Conservation (phyloP, 2,329 filamentous ascomycete species). For the Aspergillus piperis region DNA sequence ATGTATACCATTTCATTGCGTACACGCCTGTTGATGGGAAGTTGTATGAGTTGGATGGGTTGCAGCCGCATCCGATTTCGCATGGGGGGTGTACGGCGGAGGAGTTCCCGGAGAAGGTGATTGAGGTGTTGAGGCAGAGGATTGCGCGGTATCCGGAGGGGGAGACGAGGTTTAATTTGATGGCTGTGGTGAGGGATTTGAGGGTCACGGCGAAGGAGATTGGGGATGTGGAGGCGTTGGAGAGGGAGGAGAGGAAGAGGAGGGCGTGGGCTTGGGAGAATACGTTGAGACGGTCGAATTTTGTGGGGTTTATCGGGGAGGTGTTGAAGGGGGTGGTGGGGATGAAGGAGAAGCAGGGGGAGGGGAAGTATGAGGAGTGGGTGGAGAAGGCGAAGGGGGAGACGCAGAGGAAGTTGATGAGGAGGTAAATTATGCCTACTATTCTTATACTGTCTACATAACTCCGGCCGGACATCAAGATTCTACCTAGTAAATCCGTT, state of each 20-base stretch:
- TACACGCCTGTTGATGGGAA: constrained; percentile 79
- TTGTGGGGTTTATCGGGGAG: constrained; percentile 92
- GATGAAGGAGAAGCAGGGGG: constrained; percentile 66
- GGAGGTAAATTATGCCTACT: constrained; percentile 17
- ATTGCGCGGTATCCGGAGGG: constrained; percentile 80
- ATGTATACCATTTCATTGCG: constrained; percentile 96
- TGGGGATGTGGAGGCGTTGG: constrained; percentile 76
- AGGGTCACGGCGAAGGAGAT: constrained; percentile 75
- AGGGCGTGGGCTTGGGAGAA: constrained; percentile 94
- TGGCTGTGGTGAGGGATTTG: constrained; percentile 87
- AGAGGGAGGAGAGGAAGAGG: constrained; percentile 79
- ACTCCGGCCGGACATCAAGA: too few species aligned
- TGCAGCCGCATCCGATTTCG: constrained; percentile 88
- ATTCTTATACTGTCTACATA: too few species aligned
- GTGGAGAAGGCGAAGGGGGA: constrained; percentile 67
- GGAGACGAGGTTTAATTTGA: constrained; percentile 94
- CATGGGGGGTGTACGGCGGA: constrained; percentile 74
- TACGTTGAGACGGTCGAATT: constrained; percentile 86
- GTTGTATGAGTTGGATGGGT: constrained; percentile 91
- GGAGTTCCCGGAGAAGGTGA: constrained; percentile 76
- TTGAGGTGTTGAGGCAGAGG: constrained; percentile 81
- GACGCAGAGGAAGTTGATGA: constrained; percentile 44
- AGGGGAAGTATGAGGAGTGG: constrained; percentile 72
- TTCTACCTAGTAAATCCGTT: neutral
- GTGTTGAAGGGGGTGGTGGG: constrained; percentile 82